These are phyloP conservation scores for Trichophyton rubrum DNA, from an alignment of 2,329 filamentous ascomycete species.

Conservation along the genomic window DNA sequence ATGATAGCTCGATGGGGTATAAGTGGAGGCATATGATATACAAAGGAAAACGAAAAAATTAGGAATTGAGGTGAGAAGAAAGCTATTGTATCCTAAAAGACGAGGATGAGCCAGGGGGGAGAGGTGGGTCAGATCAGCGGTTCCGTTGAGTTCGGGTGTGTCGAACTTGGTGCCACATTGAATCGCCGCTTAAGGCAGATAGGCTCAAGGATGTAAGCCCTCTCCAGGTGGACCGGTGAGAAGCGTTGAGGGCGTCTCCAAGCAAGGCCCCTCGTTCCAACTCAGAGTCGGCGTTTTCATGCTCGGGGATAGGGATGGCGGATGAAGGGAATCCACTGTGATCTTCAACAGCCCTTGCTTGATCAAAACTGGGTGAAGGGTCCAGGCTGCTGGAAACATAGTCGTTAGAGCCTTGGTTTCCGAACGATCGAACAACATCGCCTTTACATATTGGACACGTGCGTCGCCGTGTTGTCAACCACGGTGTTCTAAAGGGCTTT, in stretches of 20 bases:
- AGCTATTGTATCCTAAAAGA: constrained; percentile 2
- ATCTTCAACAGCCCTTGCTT: constrained; percentile 34
- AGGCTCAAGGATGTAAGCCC: constrained; percentile 34
- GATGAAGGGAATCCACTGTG: constrained; percentile 39
- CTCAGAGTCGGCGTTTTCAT: constrained; percentile 28
- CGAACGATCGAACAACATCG: constrained; percentile 62
- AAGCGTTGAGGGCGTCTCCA: constrained; percentile 16
- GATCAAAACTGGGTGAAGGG: constrained; percentile 33
- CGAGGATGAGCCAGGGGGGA: neutral
- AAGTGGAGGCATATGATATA: constrained; percentile 4
- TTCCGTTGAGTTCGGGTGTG: constrained; percentile 24
- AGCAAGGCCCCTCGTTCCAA: constrained; percentile 32
- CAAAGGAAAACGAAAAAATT: constrained; percentile 5
- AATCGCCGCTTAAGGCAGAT: constrained; percentile 36
- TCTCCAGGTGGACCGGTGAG: constrained; percentile 30
- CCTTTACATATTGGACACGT: constrained; percentile 99
- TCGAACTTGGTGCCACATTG: constrained; percentile 32
- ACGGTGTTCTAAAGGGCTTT: constrained; percentile 58
- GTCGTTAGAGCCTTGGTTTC: constrained; percentile 4
- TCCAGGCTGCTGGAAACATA: constrained; percentile 22
- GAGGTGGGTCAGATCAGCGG: constrained; percentile 18
- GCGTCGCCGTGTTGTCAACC: constrained; percentile 84
- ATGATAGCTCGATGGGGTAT: constrained; percentile 1
- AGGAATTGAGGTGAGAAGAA: neutral
- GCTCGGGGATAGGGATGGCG: constrained; percentile 35